A percentile compares a stretch with the other conserved stretches of the same genome.
These are phyloP conservation scores for Beauveria scarabaeidicola DNA, from an alignment of 2,329 filamentous ascomycete genomes.

Conservation along the genomic window DNA sequence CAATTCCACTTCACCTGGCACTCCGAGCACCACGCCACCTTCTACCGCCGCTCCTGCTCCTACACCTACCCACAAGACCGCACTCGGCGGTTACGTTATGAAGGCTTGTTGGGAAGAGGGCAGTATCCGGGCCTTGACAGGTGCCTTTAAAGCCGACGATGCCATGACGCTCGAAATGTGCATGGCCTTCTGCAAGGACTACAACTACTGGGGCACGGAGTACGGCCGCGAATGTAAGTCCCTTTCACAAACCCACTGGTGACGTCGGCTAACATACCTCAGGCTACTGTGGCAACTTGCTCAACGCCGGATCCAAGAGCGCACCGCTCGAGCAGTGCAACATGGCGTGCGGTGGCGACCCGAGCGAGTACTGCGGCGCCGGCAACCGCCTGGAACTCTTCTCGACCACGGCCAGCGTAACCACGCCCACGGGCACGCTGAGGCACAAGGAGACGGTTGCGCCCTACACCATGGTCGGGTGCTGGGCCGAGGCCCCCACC, in stretches of 20 bases:
- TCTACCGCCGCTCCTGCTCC: constrained; percentile 11
- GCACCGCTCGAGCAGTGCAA: constrained; percentile 26
- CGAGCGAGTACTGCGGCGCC: constrained; percentile 33
- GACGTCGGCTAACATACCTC: not conserved
- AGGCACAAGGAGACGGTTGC: constrained; percentile 23
- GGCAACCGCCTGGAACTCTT: constrained; percentile 36
- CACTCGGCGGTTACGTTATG: constrained; percentile 35
- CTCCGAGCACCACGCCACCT: not conserved
- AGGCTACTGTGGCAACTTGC: constrained; percentile 40
- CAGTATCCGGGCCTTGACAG: constrained; percentile 34
- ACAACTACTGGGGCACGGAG: constrained; percentile 41
- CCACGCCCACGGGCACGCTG: constrained; percentile 15
- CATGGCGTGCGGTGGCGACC: constrained; percentile 33
- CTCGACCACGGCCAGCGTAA: constrained; percentile 30
- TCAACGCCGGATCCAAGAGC: constrained; percentile 21
- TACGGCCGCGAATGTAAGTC: constrained; percentile 41
- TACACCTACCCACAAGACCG: constrained; percentile 23
- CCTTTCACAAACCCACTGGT: not conserved
- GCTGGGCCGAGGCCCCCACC: constrained; percentile 30
- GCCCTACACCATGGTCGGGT: constrained; percentile 29
- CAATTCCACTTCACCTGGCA: constrained; percentile 7
- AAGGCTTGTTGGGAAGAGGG: constrained; percentile 43
- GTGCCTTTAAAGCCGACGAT: constrained; percentile 33
- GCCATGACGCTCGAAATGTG: constrained; percentile 43
- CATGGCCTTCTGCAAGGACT: constrained; percentile 36